Evolutionary conservation across 306 rosid genomes (phyloP).

Genomic region (Lablab purpureus): DNA sequence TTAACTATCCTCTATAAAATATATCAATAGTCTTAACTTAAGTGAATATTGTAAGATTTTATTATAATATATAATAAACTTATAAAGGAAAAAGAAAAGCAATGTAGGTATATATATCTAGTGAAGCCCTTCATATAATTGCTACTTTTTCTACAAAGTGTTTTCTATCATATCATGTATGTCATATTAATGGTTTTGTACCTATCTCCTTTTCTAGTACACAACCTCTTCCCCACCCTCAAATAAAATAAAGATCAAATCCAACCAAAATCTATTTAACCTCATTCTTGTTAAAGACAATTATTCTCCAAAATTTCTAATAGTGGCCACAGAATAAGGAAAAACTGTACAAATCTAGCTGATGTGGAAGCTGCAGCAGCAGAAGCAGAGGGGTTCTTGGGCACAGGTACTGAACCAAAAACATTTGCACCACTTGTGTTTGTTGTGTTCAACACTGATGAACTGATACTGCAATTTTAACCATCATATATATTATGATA

Average conservation of each 20-base stretch:
- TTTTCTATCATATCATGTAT: neutral
- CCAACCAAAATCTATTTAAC: slow-evolving; percentile 22
- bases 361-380: slow-evolving; percentile 44
- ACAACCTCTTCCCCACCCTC: neutral
- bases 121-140: slow-evolving; percentile 33
- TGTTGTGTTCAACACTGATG: slow-evolving; percentile 77
- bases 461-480: slow-evolving; percentile 69
- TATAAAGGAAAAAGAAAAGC: neutral
- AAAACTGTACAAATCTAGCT: slow-evolving; percentile 34
- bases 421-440: slow-evolving; percentile 80
- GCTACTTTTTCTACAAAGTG: slow-evolving; percentile 36
- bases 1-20: too few relatives aligned
- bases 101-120: slow-evolving; percentile 31
- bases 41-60: too few relatives aligned
- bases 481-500: slow-evolving; percentile 18
- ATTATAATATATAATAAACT: neutral
- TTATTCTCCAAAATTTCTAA: slow-evolving; percentile 33
- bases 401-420: slow-evolving; percentile 78
- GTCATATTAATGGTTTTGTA: neutral
- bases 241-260: neutral
- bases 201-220: slow-evolving; percentile 19
- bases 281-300: slow-evolving; percentile 20
- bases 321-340: slow-evolving; percentile 49
- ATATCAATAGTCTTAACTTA: too few relatives aligned
- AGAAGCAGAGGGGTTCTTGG: slow-evolving; percentile 60